phyloP scores from a whole-genome alignment of 192 early-diverging fungal species.

The Backusella luteola region DNA sequence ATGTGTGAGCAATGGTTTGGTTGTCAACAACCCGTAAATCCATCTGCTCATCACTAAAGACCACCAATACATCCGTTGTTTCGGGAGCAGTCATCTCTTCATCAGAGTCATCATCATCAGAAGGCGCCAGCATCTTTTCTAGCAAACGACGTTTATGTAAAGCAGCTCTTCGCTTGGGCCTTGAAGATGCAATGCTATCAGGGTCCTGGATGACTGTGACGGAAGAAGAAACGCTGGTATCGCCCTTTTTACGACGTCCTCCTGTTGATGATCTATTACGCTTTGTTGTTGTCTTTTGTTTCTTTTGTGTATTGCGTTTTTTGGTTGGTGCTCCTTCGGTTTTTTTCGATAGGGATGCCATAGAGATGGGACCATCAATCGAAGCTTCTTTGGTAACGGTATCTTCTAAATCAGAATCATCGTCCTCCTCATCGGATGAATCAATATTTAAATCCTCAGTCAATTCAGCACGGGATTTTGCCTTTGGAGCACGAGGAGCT shows the following conservation, averaged over 20 bases:
- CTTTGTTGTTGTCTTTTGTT: neutral
- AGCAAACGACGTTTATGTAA: slow-evolving; percentile 40
- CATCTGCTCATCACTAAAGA: slow-evolving; percentile 35
- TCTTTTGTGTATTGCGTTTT: neutral
- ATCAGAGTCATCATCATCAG: slow-evolving; percentile 10
- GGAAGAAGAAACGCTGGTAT: slow-evolving; percentile 4
- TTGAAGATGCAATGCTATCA: slow-evolving; percentile 26
- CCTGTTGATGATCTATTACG: neutral
- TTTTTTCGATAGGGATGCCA: slow-evolving; percentile 14
- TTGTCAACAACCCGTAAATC: slow-evolving; percentile 32
- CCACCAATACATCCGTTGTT: slow-evolving; percentile 18
- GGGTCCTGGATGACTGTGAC: slow-evolving; percentile 14
- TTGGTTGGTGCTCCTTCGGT: neutral
- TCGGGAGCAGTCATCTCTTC: slow-evolving; percentile 14
- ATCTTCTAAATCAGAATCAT: neutral
- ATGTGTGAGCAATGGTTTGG: slow-evolving; percentile 31
- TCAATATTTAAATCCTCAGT: slow-evolving; percentile 13
- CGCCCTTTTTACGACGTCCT: neutral
- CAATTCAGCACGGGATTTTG: slow-evolving; percentile 12
- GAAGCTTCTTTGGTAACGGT: neutral
- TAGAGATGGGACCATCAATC: slow-evolving; percentile 19
- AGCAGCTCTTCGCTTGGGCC: slow-evolving; percentile 32
- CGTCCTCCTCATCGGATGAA: neutral
- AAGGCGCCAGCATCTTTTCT: slow-evolving; percentile 33
- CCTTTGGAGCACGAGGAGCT: neutral